Base-by-base conservation (phyloP, 2,329 filamentous ascomycete genomes). In the Trichophyton equinum region DNA sequence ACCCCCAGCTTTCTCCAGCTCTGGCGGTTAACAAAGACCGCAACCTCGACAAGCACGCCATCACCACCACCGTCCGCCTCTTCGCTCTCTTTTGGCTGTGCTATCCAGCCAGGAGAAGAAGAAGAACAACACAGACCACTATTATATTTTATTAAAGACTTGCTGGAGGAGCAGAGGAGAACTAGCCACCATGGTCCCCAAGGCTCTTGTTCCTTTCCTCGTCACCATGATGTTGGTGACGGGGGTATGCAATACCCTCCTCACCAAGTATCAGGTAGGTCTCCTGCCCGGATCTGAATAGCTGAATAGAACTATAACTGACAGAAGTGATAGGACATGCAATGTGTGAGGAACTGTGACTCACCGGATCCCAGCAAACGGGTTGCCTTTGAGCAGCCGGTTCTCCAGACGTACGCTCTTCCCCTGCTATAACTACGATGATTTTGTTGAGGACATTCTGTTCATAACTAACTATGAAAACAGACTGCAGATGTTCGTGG, bases 171-270 rank as follows among this genome's bases (percentile, higher is more conserved):
- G 49, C 8, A 33, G 22, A 30, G 25, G 47, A 53, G 9, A 6
- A 22, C 11, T 47, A 18, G 51, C 60, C 49, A 73, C 57, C 67
- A 95, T 96, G 88, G 82, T 87, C 67, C 80, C 82, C 66, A 84
- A 83, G 72, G 82, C 83, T 42, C 72, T 90, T 60, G 83, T 97
- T 63, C 91, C 91, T 42, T 82, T 96, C 70, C 81, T 97, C 65
- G 90, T 97, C 74, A 87, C 81, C 68, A 95, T 96, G 89, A 97
- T 97, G 92, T 81, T 97, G 71, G 77, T 96, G 71, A 96, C 92
- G 25, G 92, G 92, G 64, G 91, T 95, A 64, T 96, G 91, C 81
- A 99, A 99, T 74, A 99, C 94, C 1, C 83, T 99, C 64, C 81
- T 99, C 69, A 96, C 92, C 67, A 99, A 99, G 73, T 96, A 91